A percentile compares a stretch with the other conserved stretches of the same genome.
These are phyloP conservation scores for Carallia brachiata DNA, from an alignment of 345 rosid genomes.

Conservation along the genomic window DNA sequence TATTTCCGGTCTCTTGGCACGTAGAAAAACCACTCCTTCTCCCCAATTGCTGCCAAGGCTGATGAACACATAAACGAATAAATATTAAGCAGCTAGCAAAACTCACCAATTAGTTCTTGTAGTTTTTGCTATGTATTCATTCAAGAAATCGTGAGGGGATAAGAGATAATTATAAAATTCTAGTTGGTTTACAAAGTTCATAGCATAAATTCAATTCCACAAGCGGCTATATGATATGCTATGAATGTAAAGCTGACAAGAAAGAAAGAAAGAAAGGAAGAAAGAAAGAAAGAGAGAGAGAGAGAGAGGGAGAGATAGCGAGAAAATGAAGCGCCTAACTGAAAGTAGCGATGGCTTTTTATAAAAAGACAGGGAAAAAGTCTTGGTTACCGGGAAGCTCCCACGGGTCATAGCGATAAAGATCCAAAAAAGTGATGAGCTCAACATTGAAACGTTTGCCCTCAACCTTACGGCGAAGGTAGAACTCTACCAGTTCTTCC, in stretches of 20 bases:
- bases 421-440: constrained; percentile 98
- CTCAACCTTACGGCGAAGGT: constrained; percentile 99
- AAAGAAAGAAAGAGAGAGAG: background rate
- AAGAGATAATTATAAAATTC: too few relatives aligned
- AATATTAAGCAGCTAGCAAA: background rate
- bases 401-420: constrained; percentile 99
- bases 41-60: constrained; percentile 98
- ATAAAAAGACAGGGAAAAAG: background rate
- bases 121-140: background rate
- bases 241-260: too few relatives aligned
- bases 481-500: constrained; percentile 97
- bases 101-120: background rate
- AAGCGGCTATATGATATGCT: too few relatives aligned
- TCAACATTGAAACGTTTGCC: constrained; percentile 98
- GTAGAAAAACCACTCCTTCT: constrained; percentile 99
- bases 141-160: background rate
- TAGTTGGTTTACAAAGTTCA: too few relatives aligned
- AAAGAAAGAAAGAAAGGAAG: too few relatives aligned
- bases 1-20: constrained; percentile 96
- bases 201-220: too few relatives aligned
- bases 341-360: background rate
- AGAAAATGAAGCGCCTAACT: background rate
- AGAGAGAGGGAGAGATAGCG: background rate
- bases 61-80: background rate
- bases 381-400: constrained; percentile 88